A percentile compares a stretch with the other conserved stretches of the same genome.
These are phyloP conservation scores for Neoboletus brunneissimus DNA, from an alignment of 768 basidiomycete genomes.

Conservation along the genomic window DNA sequence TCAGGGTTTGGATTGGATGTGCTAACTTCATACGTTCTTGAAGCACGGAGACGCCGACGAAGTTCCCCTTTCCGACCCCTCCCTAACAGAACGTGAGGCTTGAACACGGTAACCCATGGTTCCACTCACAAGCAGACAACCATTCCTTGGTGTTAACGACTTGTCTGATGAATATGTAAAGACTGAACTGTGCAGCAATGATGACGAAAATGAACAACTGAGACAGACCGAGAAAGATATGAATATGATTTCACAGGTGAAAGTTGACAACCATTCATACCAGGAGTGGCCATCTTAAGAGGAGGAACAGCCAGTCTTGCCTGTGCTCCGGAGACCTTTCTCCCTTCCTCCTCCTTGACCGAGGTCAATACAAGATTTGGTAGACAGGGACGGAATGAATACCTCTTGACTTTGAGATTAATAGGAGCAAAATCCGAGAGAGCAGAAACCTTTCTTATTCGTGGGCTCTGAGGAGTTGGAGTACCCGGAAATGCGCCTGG, in stretches of 20 bases:
- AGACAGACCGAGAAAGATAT: constrained; percentile 2
- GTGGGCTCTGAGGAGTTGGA: constrained; percentile 34
- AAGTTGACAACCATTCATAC: constrained; percentile 40
- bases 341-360: constrained; percentile 38
- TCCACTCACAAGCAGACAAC: constrained; percentile 73
- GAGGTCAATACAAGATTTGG: constrained; percentile 1
- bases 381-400: neutral
- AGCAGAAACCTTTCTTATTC: constrained; percentile 78
- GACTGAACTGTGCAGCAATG: constrained; percentile 79
- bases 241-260: neutral
- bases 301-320: constrained; percentile 73
- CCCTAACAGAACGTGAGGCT: constrained; percentile 48
- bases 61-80: constrained; percentile 79
- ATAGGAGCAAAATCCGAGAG: constrained; percentile 89
- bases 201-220: constrained; percentile 81
- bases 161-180: constrained; percentile 87
- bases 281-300: constrained; percentile 85
- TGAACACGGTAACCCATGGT: neutral
- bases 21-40: constrained; percentile 68
- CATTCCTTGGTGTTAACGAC: constrained; percentile 94
- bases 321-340: constrained; percentile 38
- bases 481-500: constrained; percentile 22
- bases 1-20: neutral
- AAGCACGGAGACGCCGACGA: constrained; percentile 68
- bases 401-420: constrained; percentile 80